Percentiles rank a stretch among this genome's conserved stretches.
phyloP scores from a whole-genome alignment of 78 protist genomes.

The Monosiga brevicollis region DNA sequence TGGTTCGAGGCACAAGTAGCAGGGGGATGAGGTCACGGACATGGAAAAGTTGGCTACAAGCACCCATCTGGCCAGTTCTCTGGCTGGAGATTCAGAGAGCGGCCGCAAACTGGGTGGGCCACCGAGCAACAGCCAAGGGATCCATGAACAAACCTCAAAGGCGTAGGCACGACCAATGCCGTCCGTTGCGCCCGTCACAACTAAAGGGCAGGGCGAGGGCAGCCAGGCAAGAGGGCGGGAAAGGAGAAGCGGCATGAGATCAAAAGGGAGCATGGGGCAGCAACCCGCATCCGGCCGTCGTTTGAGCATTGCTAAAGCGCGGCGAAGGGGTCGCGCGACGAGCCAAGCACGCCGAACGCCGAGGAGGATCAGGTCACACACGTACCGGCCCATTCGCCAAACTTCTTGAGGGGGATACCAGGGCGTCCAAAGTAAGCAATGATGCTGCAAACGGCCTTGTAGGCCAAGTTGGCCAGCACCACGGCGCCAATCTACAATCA shows the following conservation, averaged over 20 bases:
- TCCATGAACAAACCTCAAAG: not conserved
- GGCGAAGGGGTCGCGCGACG: not conserved
- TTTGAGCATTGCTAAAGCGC: not conserved
- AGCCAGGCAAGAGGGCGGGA: not conserved
- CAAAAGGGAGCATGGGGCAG: not conserved
- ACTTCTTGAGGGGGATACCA: slow-evolving; percentile 13
- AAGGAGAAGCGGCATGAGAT: not conserved
- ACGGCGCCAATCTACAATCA: not conserved
- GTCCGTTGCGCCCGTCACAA: slow-evolving; percentile 64
- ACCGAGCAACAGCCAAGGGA: not conserved
- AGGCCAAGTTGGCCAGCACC: not conserved
- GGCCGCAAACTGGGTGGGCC: not conserved
- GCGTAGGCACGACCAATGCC: slow-evolving; percentile 58
- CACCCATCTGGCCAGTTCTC: not conserved
- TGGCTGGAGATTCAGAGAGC: not conserved
- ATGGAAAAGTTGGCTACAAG: not conserved
- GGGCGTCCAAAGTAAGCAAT: slow-evolving; percentile 19
- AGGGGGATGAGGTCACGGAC: not conserved
- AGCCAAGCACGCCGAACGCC: not conserved
- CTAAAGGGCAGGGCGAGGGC: not conserved
- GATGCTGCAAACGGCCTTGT: not conserved
- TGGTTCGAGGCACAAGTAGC: not conserved
- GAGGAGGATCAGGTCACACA: not conserved
- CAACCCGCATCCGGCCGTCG: not conserved
- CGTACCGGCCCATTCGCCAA: slow-evolving; percentile 57